Evolutionary conservation across 305 asterid species (phyloP).

Genomic region (Fraxinus platypoda): DNA sequence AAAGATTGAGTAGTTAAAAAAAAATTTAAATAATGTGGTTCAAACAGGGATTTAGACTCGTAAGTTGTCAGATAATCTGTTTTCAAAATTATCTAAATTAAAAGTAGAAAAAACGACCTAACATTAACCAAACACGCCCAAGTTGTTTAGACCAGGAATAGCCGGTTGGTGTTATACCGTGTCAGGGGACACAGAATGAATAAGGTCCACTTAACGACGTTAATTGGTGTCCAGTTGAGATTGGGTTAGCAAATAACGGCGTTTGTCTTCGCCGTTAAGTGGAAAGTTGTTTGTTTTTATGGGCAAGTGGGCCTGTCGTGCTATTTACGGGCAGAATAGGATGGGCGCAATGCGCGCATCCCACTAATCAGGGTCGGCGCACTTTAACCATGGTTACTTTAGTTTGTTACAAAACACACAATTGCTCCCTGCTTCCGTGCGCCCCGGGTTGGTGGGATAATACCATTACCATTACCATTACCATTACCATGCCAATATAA

Average conservation of each 20-base stretch:
- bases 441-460: not conserved
- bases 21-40: too few relatives aligned
- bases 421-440: not conserved
- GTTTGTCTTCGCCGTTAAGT: constrained; percentile 45
- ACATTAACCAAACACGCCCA: constrained; percentile 25
- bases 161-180: constrained; percentile 40
- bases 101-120: not conserved
- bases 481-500: not conserved
- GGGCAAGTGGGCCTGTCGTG: constrained; percentile 51
- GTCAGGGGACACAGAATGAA: constrained; percentile 45
- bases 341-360: constrained; percentile 26
- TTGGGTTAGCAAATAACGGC: constrained; percentile 30
- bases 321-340: constrained; percentile 50
- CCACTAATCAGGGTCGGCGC: not conserved
- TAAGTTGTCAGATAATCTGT: not conserved
- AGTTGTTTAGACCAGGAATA: constrained; percentile 43
- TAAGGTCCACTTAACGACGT: constrained; percentile 21
- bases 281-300: constrained; percentile 35
- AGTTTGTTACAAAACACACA: not conserved
- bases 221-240: constrained; percentile 21
- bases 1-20: too few relatives aligned
- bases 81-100: not conserved
- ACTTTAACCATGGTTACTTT: constrained; percentile 10
- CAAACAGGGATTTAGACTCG: too few relatives aligned
- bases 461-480: not conserved